Evolutionary conservation across 495 filamentous ascomycete genomes (phyloP).

Genomic region (Penicillium cataractarum): DNA sequence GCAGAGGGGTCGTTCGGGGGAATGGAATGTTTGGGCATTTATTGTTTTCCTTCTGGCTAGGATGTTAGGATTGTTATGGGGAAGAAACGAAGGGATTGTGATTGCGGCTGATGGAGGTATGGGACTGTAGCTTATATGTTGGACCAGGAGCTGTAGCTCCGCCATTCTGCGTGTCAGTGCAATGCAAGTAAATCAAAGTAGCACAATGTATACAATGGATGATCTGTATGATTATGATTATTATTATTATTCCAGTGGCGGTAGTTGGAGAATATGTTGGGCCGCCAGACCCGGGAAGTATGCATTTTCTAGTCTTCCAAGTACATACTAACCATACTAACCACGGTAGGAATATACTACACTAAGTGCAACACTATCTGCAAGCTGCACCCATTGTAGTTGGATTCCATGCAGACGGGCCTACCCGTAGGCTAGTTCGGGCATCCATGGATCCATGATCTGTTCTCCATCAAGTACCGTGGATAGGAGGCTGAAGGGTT

Average conservation of each 20-base stretch:
- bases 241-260: neutral
- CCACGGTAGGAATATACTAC: no score
- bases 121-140: neutral
- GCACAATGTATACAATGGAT: neutral
- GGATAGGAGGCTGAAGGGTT: conserved; percentile 17
- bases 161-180: neutral
- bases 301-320: conserved; percentile 2
- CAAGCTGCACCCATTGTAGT: conserved; percentile 7
- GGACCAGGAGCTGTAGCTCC: neutral
- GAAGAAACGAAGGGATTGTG: neutral
- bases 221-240: neutral
- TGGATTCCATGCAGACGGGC: conserved; percentile 23
- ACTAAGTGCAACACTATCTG: neutral
- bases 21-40: neutral
- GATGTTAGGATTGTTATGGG: neutral
- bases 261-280: neutral
- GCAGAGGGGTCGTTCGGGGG: conserved; percentile 5
- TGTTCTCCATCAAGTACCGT: no score
- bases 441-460: conserved; percentile 22
- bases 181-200: neutral
- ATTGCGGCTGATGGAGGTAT: neutral
- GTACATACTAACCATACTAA: no score
- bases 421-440: conserved; percentile 27
- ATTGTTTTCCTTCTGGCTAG: neutral
- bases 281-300: conserved; percentile 1